Percentiles rank a stretch among this genome's conserved stretches.
These are phyloP conservation scores for Myriosclerotinia scirpicola DNA, from an alignment of 2,329 filamentous ascomycete species.

Conservation along the genomic window DNA sequence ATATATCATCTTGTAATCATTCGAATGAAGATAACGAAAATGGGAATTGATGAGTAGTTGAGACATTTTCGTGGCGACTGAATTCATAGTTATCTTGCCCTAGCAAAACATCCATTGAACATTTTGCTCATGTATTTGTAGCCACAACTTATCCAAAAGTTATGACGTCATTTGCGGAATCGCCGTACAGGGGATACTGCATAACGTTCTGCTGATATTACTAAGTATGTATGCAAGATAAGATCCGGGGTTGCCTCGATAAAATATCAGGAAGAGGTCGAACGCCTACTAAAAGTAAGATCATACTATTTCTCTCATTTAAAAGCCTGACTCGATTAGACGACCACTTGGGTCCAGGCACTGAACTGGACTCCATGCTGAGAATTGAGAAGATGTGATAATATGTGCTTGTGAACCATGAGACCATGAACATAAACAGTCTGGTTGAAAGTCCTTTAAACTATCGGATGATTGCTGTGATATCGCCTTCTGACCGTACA, in stretches of 20 bases:
- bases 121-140: not conserved
- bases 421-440: not conserved
- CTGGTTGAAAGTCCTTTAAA: not conserved
- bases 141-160: not conserved
- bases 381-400: not conserved
- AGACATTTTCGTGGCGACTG: not conserved
- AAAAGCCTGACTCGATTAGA: not conserved
- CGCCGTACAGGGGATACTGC: conserved; percentile 8
- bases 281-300: not conserved
- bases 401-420: not conserved
- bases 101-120: too few species aligned
- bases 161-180: conserved; percentile 9
- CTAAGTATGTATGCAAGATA: not conserved
- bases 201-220: not conserved
- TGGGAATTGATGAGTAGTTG: not conserved
- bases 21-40: not conserved
- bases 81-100: not conserved
- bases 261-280: not conserved
- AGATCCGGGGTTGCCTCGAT: not conserved
- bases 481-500: not conserved
- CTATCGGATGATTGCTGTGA: not conserved
- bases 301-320: not conserved
- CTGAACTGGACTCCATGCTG: not conserved
- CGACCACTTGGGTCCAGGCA: not conserved
- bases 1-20: not conserved